Base-by-base conservation (phyloP, 192 early-diverging fungal genomes). In the Spizellomyces punctatus region DNA sequence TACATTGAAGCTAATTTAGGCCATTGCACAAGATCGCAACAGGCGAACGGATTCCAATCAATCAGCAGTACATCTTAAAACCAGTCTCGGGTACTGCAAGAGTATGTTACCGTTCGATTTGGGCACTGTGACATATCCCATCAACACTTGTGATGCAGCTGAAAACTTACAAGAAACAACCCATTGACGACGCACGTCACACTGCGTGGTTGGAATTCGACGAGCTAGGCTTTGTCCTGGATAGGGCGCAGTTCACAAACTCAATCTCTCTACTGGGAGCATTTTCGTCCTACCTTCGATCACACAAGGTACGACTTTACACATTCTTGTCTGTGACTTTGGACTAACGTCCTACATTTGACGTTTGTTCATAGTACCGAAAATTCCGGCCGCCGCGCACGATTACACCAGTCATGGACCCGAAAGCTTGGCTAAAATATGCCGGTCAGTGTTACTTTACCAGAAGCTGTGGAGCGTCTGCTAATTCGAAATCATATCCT, bases 31-130 rank as follows among this genome's bases (percentile, higher is more conserved):
- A 89, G 82, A 91, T 92, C 77, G 82, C 89, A 10, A 81, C 81
- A 42, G 82, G 81, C 21, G 79, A 86, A 49, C 78, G 87, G 8
- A 72, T 89, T 10, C 83, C 85, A 43, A 78, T 79, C 42, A 85
- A 88, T 46, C 88, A 90, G 58, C 91, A 93, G 63, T 96, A 94
- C 68, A 90, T 99, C 22, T 75, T 99, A 36, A 91, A 90, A 75
- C 97, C 97, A 2, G 94, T 99, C 0, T 93, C 93, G 16, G 97
- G 96, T 5, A 83, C 84, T 46, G 97, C 95, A 41, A 85, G 89
- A 71, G 90, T 89, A 41, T 21, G 46, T 36, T 36, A 36, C 27
- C 27, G 27, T 36, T 36, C 27, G 27, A 58, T 44, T 36, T 36
- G 27, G 27, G 3, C 27, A 36, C 3, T 36, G 1, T 36, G 27